Base-by-base conservation (phyloP, 2,329 filamentous ascomycete genomes). In the Aspergillus carbonarius region DNA sequence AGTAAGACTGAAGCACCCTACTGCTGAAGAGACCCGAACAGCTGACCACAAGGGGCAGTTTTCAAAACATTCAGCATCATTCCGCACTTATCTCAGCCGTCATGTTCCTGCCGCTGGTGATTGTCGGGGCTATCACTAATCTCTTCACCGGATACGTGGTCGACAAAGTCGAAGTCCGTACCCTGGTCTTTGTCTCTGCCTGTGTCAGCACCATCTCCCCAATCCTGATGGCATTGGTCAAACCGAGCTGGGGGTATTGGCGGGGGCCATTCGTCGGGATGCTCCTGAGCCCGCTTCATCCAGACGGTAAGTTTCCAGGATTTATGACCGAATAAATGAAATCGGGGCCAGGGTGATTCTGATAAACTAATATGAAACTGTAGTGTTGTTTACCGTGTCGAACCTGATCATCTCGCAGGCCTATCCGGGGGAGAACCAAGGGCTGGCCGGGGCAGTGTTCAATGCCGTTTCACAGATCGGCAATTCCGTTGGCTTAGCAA, bases 391-490 rank as follows among this genome's bases (percentile, higher is more conserved):
- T 68, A 86, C 82, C 0, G 78, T 87, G 1, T 82, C 79, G 0
- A 73, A 82, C 17, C 77, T 87, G 18, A 70, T 86, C 3, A 79
- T 87, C 5, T 78, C 79, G 0, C 79, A 82, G 9, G 78, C 76
- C 5, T 87, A 86, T 60, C 81, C 83, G 0, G 74, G 78, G 17
- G 71, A 82, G 5, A 85, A 76, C 2, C 84, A 87, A 57, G 81
- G 81, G 0, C 72, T 88, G 0, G 84, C 83, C 0, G 85, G 85
- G 0, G 83, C 82, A 0, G 83, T 87, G 0, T 87, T 87, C 68
- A 85, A 84, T 59, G 85, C 83, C 0, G 74, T 82, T 0, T 72
- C 77, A 0, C 83, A 86, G 62, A 79, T 86, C 57, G 84, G 84
- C 0, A 79, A 78, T n/a, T 77, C 78, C 0, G 72, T 85, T 3